A percentile compares a stretch with the other conserved stretches of the same genome.
These are phyloP conservation scores for Solanum pinnatisectum DNA, from an alignment of 257 asterid genomes.

Conservation along the genomic window DNA sequence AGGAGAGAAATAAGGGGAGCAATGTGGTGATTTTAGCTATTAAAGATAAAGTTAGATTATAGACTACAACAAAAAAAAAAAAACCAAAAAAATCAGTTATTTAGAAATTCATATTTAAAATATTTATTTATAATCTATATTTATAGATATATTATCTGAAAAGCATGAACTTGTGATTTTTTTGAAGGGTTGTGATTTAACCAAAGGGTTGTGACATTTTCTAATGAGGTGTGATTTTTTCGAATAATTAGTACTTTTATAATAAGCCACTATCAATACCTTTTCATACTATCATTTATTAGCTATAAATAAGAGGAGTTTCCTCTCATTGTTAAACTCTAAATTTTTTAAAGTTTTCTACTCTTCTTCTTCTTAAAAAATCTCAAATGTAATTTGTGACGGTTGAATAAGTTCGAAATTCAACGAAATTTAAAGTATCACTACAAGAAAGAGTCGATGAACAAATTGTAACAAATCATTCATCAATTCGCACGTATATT, in stretches of 20 bases:
- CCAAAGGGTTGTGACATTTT: not conserved
- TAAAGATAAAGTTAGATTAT: too few relatives aligned
- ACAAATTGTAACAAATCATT: not conserved
- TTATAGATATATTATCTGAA: too few relatives aligned
- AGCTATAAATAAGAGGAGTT: not conserved
- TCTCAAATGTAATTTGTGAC: not conserved
- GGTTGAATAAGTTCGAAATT: not conserved
- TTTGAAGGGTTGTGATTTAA: not conserved
- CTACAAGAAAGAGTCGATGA: not conserved
- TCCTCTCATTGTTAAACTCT: not conserved
- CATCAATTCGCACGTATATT: not conserved
- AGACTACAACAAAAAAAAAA: too few relatives aligned
- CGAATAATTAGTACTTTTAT: too few relatives aligned
- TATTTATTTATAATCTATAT: too few relatives aligned
- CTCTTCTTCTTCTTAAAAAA: not conserved
- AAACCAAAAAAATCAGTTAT: not conserved
- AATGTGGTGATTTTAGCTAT: not conserved
- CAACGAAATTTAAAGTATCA: not conserved
- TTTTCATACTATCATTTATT: not conserved
- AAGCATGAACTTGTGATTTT: not conserved
- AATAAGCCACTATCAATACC: not conserved
- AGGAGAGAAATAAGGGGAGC: not conserved
- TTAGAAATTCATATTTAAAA: too few relatives aligned
- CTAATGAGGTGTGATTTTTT: too few relatives aligned
- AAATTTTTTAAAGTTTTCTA: too few relatives aligned